Evolutionary conservation across 345 rosid genomes (phyloP).

Genomic region (Eucalyptus albens): DNA sequence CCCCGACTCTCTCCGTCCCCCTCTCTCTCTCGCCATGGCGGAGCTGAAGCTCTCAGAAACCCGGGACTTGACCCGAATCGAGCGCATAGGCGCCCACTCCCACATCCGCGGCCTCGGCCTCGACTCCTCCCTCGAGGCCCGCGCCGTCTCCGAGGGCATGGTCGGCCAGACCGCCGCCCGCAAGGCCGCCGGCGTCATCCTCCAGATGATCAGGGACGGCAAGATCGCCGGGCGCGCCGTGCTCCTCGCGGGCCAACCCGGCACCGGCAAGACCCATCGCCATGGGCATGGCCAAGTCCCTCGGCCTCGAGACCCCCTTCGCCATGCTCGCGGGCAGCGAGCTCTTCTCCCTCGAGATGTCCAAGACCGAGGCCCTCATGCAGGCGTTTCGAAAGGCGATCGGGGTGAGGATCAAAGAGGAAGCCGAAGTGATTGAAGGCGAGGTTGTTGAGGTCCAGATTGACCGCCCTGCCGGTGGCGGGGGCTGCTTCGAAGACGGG

Average conservation of each 20-base stretch:
- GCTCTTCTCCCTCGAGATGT: constrained; percentile 88
- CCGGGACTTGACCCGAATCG: constrained; percentile 84
- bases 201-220: constrained; percentile 86
- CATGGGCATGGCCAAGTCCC: constrained; percentile 97
- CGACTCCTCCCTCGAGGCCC: constrained; percentile 80
- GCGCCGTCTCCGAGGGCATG: constrained; percentile 86
- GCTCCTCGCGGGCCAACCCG: constrained; percentile 91
- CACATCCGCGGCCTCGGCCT: constrained; percentile 93
- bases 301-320: constrained; percentile 89
- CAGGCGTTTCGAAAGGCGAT: constrained; percentile 81
- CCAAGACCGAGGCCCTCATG: constrained; percentile 85
- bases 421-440: constrained; percentile 80
- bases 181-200: constrained; percentile 90
- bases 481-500: constrained; percentile 89
- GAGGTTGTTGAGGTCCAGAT: constrained; percentile 90
- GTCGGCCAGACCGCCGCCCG: constrained; percentile 76
- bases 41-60: constrained; percentile 69
- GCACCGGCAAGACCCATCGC: constrained; percentile 97
- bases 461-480: constrained; percentile 67
- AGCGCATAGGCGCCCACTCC: constrained; percentile 93
- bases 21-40: constrained; percentile 26
- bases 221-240: constrained; percentile 88
- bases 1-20: neutral
- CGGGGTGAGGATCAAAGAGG: constrained; percentile 90
- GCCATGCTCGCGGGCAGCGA: constrained; percentile 89